These are phyloP conservation scores for Entomortierella chlamydospora DNA, from an alignment of 192 early-diverging fungal genomes.

Conservation along the genomic window DNA sequence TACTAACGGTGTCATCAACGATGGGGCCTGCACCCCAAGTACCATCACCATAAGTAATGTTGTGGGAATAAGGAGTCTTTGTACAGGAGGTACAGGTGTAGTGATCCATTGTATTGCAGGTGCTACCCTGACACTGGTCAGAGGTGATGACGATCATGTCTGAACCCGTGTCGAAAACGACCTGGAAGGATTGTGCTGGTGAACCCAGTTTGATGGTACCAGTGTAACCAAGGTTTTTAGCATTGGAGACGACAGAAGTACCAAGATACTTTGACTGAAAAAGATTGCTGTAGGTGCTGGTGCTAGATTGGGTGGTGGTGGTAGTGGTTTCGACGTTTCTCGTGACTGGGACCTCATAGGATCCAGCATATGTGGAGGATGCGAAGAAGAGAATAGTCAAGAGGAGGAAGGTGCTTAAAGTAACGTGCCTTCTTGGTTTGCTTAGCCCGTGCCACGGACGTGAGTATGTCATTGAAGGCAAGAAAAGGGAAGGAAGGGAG, in stretches of 20 bases:
- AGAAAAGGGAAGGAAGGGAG: not conserved
- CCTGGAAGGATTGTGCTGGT: slow-evolving; percentile 88
- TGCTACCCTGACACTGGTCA: slow-evolving; percentile 33
- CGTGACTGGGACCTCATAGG: slow-evolving; percentile 27
- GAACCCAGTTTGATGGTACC: slow-evolving; percentile 87
- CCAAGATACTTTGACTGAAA: slow-evolving; percentile 46
- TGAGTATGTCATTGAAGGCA: not conserved
- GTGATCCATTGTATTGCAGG: slow-evolving; percentile 35
- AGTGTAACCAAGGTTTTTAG: slow-evolving; percentile 75
- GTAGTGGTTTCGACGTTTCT: slow-evolving; percentile 7
- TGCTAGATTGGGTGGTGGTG: not conserved
- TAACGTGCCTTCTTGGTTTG: not conserved
- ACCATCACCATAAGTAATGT: slow-evolving; percentile 55
- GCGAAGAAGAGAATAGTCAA: slow-evolving; percentile 9
- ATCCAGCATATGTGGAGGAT: slow-evolving; percentile 14
- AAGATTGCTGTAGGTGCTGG: slow-evolving; percentile 1
- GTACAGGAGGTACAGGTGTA: slow-evolving; percentile 46
- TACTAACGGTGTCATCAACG: slow-evolving; percentile 36
- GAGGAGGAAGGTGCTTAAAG: slow-evolving; percentile 5
- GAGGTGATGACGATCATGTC: slow-evolving; percentile 56
- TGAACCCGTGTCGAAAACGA: slow-evolving; percentile 90
- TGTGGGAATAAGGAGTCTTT: slow-evolving; percentile 49
- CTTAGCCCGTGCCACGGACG: not conserved
- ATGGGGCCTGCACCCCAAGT: slow-evolving; percentile 53
- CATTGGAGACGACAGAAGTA: slow-evolving; percentile 39